phyloP scores from a whole-genome alignment of 192 early-diverging fungal species.

The Umbelopsis vinacea region DNA sequence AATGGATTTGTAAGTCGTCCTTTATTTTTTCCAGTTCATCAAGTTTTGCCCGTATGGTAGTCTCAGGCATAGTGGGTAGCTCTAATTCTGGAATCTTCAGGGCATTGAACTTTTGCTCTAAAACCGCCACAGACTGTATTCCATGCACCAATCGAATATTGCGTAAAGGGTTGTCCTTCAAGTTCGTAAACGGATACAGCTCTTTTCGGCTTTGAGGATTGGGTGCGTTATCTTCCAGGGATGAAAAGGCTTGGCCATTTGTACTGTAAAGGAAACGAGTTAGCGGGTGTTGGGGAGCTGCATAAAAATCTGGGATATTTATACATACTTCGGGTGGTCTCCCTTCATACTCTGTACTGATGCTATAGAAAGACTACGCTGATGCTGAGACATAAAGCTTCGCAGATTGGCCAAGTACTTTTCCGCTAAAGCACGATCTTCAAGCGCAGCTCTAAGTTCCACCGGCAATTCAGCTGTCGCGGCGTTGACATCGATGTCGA shows the following conservation, averaged over 20 bases:
- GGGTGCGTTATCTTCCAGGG: not conserved
- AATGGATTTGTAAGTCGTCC: conserved; percentile 63
- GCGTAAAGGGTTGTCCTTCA: conserved; percentile 28
- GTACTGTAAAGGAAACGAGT: not conserved
- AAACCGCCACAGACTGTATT: conserved; percentile 53
- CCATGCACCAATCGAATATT: conserved; percentile 53
- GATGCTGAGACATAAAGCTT: conserved; percentile 43
- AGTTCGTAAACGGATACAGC: conserved; percentile 32
- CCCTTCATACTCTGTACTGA: conserved; percentile 42
- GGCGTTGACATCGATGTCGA: conserved; percentile 41
- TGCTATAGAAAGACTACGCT: conserved; percentile 38
- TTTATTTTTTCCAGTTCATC: conserved; percentile 57
- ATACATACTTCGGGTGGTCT: conserved; percentile 36
- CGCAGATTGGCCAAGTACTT: conserved; percentile 48
- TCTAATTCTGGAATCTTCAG: conserved; percentile 62
- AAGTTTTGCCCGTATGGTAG: conserved; percentile 52
- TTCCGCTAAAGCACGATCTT: conserved; percentile 44
- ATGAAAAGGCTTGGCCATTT: not conserved
- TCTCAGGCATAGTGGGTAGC: conserved; percentile 56
- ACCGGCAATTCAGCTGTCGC: conserved; percentile 49
- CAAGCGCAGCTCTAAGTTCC: conserved; percentile 51
- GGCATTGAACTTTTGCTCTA: conserved; percentile 57
- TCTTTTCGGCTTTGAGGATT: conserved; percentile 10
- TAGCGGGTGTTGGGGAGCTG: too few species aligned
- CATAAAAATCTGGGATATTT: not conserved